Evolutionary conservation across 2,329 filamentous ascomycete species (phyloP), one percentile per base, ranked within the genome.

Genomic region (Fusarium coicis): DNA sequence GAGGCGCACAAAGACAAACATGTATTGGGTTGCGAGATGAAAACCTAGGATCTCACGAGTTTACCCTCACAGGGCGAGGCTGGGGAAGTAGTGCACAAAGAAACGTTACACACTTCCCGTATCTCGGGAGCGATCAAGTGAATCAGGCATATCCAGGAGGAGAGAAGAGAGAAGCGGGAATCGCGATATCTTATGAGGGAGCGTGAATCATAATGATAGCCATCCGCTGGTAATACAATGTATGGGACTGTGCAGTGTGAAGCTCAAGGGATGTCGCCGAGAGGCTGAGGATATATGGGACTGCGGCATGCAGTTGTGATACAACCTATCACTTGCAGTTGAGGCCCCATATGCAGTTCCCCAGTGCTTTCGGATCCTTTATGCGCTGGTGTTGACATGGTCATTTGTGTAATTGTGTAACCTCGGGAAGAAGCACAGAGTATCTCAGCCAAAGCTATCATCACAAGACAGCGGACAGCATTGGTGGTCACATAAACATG

Each of bases 21-120:
- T 18, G 16, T 21, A 23, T 26, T 42, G 32, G 21, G 19, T 69
- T 57, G 47, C 32, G 55, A 30, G 23, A 30, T 37, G 34, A 30
- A 21, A 30, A n/a, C 10, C 36, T 6, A 32, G 43, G 16, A 19
- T 64, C 47, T 37, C 34, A 47, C 30, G 23, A 15, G 18, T 21
- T 28, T 14, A 21, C 15, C n/a, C 14, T 55, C 30, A 32, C 50
- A 43, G 65, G 65, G 39, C 42, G 26, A 46, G 19, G 26, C 8
- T 16, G 30, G 19, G n/a, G 30, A 23, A 21, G 26, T 30, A 6
- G 26, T 32, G 28, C 28, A 28, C 59, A 26, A n/a, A 32, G 2
- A 18, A 53, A 53, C 36, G 66, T 69, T 53, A 58, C 66, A 69
- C 66, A 36, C n/a, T 53, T 39, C 30, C 21, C 42, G 40, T 53